phyloP scores from a whole-genome alignment of 2,329 filamentous ascomycete species.

The Cyphellophora europaea region DNA sequence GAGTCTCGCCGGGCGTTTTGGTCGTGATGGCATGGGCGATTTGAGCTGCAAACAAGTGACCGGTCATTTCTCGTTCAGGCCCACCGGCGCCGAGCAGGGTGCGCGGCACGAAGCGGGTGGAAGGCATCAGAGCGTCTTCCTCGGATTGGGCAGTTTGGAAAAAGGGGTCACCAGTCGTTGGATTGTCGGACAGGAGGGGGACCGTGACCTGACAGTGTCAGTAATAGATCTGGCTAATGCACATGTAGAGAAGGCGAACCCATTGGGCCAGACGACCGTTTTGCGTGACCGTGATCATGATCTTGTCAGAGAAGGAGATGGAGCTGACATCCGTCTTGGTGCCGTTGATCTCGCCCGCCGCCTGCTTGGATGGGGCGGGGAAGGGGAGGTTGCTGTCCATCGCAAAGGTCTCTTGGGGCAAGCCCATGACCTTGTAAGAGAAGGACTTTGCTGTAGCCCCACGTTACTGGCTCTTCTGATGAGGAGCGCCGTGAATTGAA shows the following conservation, averaged over 20 bases:
- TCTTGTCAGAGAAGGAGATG: slow-evolving; percentile 77
- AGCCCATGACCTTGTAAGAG: too few species aligned
- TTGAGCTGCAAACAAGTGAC: slow-evolving; percentile 82
- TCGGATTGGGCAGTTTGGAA: slow-evolving; percentile 29
- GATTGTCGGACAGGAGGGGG: slow-evolving; percentile 61
- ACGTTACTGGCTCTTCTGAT: too few species aligned
- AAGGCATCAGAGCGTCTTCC: slow-evolving; percentile 58
- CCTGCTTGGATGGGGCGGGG: slow-evolving; percentile 54
- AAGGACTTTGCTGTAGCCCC: too few species aligned
- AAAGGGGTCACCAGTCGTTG: slow-evolving; percentile 29
- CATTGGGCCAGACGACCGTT: slow-evolving; percentile 81
- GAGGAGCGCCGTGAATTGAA: too few species aligned
- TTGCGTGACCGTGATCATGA: slow-evolving; percentile 82
- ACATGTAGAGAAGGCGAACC: slow-evolving; percentile 45
- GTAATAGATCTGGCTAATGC: slow-evolving; percentile 21
- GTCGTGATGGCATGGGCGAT: slow-evolving; percentile 72
- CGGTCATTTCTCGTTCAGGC: slow-evolving; percentile 68
- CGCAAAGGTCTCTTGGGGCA: too few species aligned
- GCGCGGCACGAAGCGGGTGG: slow-evolving; percentile 72
- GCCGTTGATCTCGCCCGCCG: slow-evolving; percentile 55
- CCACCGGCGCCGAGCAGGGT: slow-evolving; percentile 79
- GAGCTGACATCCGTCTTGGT: slow-evolving; percentile 62
- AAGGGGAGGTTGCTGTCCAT: too few species aligned
- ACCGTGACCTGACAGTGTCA: slow-evolving; percentile 43
- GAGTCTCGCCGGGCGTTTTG: slow-evolving; percentile 54